phyloP scores from a whole-genome alignment of 2,329 filamentous ascomycete genomes.

The Penicillium sp. region DNA sequence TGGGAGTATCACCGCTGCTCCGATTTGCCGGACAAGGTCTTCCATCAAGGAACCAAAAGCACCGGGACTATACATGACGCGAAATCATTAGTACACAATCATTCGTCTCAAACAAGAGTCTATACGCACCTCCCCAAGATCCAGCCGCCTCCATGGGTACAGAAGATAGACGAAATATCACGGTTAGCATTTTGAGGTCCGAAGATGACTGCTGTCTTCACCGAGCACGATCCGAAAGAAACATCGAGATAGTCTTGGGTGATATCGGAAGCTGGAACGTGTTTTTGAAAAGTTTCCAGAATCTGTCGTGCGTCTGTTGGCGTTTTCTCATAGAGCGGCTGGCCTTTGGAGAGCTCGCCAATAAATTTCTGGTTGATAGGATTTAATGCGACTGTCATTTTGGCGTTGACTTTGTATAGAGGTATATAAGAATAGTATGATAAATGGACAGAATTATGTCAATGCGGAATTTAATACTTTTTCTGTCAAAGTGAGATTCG shows the following conservation, averaged over 20 bases:
- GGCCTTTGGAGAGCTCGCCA: neutral
- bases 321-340: conserved; percentile 6
- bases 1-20: conserved; percentile 12
- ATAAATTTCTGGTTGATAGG: conserved; percentile 3
- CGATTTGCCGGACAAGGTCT: conserved; percentile 7
- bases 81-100: neutral
- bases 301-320: conserved; percentile 3
- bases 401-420: neutral
- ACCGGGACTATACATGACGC: neutral
- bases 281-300: conserved; percentile 7
- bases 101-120: neutral
- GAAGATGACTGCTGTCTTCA: conserved; percentile 4
- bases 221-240: conserved; percentile 1
- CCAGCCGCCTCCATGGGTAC: conserved; percentile 19
- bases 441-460: no score
- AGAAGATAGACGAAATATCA: conserved; percentile 14
- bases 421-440: no score
- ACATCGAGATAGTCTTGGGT: neutral
- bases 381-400: conserved; percentile 3
- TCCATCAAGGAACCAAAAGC: conserved; percentile 12
- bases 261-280: conserved; percentile 5
- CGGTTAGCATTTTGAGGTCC: neutral
- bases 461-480: no score
- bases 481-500: no score
- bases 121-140: conserved; percentile 14